Evolutionary conservation across 2,329 filamentous ascomycete genomes (phyloP).

Genomic region (Huntiella bhutanensis): DNA sequence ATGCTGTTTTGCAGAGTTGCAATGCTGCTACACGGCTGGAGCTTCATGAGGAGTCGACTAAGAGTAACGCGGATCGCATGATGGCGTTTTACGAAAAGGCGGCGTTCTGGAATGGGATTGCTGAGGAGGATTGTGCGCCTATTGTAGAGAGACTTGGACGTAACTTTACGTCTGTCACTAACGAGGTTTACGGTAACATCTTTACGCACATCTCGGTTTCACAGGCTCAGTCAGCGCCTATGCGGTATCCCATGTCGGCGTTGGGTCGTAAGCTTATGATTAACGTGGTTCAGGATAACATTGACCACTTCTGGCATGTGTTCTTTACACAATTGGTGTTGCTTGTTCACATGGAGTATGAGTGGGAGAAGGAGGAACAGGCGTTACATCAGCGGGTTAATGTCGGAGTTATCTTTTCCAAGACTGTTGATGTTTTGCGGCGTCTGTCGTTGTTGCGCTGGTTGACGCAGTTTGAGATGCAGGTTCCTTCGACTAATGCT

Average conservation of each 20-base stretch:
- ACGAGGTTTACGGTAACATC: conserved; percentile 34
- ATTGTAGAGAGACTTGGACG: conserved; percentile 52
- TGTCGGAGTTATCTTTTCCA: conserved; percentile 50
- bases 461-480: conserved; percentile 42
- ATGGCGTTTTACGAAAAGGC: conserved; percentile 61
- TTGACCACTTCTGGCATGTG: conserved; percentile 52
- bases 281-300: conserved; percentile 59
- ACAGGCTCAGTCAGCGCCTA: conserved; percentile 19
- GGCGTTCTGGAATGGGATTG: conserved; percentile 59
- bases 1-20: conserved; percentile 49
- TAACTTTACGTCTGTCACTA: conserved; percentile 39
- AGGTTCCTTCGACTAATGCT: conserved; percentile 24
- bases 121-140: conserved; percentile 59
- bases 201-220: conserved; percentile 19
- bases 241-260: conserved; percentile 41
- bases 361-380: conserved; percentile 55
- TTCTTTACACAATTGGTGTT: conserved; percentile 70
- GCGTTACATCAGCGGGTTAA: conserved; percentile 40
- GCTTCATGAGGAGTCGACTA: conserved; percentile 53
- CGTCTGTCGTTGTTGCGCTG: conserved; percentile 57
- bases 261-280: conserved; percentile 62
- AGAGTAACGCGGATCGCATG: conserved; percentile 54
- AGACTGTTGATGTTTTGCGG: conserved; percentile 50
- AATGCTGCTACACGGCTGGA: conserved; percentile 50
- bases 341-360: conserved; percentile 69